phyloP scores from a whole-genome alignment of 352 stramenopile species.

The Pythium aquatile region DNA sequence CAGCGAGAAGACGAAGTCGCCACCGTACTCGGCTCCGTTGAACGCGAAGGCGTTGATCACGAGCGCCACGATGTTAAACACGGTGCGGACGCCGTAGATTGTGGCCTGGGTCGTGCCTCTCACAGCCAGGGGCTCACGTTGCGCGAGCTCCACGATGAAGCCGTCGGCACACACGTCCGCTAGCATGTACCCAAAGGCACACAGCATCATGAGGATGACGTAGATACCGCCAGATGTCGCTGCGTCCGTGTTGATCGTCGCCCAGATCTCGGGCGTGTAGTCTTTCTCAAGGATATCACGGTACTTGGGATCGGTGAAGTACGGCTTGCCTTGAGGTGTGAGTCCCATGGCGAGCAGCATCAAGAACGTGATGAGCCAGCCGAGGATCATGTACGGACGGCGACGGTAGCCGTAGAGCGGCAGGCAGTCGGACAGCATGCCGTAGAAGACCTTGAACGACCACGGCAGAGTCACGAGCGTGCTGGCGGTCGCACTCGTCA shows the following conservation, averaged over 20 bases:
- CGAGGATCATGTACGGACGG: conserved; percentile 80
- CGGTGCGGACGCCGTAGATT: conserved; percentile 12
- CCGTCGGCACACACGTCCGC: conserved; percentile 46
- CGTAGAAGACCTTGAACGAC: conserved; percentile 14
- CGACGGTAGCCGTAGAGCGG: conserved; percentile 71
- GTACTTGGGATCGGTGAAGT: conserved; percentile 14
- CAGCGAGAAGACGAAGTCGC: neutral
- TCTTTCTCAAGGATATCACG: neutral
- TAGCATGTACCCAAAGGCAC: conserved; percentile 52
- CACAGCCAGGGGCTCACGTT: conserved; percentile 28
- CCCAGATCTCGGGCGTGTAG: neutral
- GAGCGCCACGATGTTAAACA: conserved; percentile 13
- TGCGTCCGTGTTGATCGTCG: conserved; percentile 22
- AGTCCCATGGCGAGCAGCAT: conserved; percentile 28
- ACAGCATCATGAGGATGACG: conserved; percentile 46
- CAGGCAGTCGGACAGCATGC: conserved; percentile 1
- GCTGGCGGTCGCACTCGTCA: neutral
- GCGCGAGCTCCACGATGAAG: conserved; percentile 37
- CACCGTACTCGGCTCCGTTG: conserved; percentile 19
- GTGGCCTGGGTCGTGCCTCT: conserved; percentile 32
- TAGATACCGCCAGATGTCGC: conserved; percentile 24
- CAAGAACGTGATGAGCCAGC: conserved; percentile 31
- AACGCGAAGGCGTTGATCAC: conserved; percentile 29
- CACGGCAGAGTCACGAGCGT: neutral
- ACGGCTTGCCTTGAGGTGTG: conserved; percentile 22